These are phyloP conservation scores for Aurantiochytrium sp. DNA, from an alignment of 108 stramenopile genomes.

Conservation along the genomic window DNA sequence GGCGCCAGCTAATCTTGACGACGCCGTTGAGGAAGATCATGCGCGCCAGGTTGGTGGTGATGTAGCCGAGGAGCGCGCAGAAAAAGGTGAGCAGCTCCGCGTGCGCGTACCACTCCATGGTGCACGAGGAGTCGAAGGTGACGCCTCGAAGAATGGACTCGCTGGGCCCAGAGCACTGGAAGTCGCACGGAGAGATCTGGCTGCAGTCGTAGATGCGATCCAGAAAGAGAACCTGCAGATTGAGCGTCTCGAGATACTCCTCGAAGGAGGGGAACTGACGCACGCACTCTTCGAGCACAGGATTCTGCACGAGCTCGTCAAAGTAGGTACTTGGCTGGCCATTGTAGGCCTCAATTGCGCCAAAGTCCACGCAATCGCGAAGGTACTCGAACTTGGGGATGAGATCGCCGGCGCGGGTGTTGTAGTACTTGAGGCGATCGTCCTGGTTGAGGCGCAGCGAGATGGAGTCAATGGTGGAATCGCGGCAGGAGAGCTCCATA, in stretches of 20 bases:
- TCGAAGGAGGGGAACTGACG: background rate
- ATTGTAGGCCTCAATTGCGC: background rate
- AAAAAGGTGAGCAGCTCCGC: background rate
- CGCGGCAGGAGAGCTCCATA: background rate
- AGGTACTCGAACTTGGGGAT: background rate
- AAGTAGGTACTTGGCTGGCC: no score
- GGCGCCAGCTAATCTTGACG: background rate
- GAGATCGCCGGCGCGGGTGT: background rate
- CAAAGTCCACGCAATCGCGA: background rate
- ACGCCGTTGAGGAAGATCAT: background rate
- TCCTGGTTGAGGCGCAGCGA: background rate
- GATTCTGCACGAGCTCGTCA: background rate
- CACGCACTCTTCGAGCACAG: background rate
- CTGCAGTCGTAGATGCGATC: background rate
- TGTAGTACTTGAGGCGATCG: background rate
- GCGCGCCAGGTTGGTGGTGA: background rate
- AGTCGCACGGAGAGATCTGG: background rate
- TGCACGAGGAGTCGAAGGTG: conserved; percentile 3
- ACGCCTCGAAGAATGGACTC: background rate
- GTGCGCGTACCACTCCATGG: conserved; percentile 7
- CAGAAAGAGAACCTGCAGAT: background rate
- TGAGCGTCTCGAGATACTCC: background rate
- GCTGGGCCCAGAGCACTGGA: background rate
- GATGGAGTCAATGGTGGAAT: background rate
- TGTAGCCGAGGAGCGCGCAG: background rate